These are phyloP conservation scores for Paracorniculantispora psalliotae DNA, from an alignment of 2,329 filamentous ascomycete species.

Conservation along the genomic window DNA sequence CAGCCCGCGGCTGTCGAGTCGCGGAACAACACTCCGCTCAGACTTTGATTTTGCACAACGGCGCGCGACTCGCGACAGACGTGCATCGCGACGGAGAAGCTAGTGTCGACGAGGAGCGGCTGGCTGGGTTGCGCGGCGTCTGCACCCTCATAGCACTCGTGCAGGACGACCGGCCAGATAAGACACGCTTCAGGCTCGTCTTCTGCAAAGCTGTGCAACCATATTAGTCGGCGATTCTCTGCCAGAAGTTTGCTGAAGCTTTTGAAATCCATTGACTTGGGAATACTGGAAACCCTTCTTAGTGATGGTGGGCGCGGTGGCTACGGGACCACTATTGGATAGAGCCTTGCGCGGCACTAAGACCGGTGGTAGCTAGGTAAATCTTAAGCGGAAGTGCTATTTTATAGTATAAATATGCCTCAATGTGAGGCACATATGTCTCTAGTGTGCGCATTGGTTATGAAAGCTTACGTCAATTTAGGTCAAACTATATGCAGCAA, in stretches of 20 bases:
- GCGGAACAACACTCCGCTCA: neutral
- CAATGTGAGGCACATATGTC: too few species aligned
- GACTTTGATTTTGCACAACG: neutral
- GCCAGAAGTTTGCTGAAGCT: neutral
- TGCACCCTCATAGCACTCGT: too few species aligned
- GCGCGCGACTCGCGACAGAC: neutral
- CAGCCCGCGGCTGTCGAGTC: neutral
- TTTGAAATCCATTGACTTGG: too few species aligned
- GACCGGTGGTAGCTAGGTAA: conserved; percentile 69
- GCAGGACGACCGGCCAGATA: neutral
- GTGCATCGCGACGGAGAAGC: conserved; percentile 1
- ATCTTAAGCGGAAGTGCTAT: conserved; percentile 65
- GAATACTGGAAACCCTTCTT: conserved; percentile 73
- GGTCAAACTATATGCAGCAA: too few species aligned
- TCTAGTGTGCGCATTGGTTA: too few species aligned
- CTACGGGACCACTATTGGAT: conserved; percentile 76
- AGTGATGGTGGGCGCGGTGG: conserved; percentile 76
- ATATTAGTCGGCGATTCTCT: neutral
- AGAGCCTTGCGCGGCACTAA: conserved; percentile 72
- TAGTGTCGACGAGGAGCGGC: neutral
- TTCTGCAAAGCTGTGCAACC: neutral
- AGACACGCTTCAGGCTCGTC: conserved; percentile 4
- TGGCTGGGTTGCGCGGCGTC: neutral
- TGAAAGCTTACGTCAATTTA: too few species aligned
- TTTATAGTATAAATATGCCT: conserved; percentile 75